Evolutionary conservation across 1,284 basidiomycete genomes (phyloP).

Genomic region (Austroboletus novae-zelandiae): DNA sequence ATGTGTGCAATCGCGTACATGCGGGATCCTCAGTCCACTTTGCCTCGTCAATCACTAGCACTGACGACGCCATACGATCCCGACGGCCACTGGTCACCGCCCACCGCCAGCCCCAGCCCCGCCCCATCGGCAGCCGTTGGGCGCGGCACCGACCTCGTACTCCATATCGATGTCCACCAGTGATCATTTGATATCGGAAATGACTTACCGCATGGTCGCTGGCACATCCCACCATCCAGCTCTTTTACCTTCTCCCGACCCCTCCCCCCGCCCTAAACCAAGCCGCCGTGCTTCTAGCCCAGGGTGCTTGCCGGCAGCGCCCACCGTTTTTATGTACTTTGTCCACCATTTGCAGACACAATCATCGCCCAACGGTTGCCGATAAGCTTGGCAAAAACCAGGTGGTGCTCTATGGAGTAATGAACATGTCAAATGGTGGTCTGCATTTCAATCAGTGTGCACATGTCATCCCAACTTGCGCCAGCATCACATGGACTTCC

Average conservation of each 20-base stretch:
- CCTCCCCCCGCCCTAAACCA: not conserved
- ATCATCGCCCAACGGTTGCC: not conserved
- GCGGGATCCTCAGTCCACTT: slow-evolving; percentile 7
- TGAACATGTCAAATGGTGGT: not conserved
- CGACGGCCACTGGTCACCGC: too few species aligned
- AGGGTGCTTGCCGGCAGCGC: not conserved
- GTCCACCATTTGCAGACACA: not conserved
- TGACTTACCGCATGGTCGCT: slow-evolving; percentile 15
- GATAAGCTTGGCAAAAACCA: slow-evolving; percentile 1
- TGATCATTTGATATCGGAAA: slow-evolving; percentile 27
- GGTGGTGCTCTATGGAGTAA: not conserved
- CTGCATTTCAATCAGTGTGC: not conserved
- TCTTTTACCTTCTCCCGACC: not conserved
- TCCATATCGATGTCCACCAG: not conserved
- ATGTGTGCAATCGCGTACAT: slow-evolving; percentile 1
- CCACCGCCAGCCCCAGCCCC: too few species aligned
- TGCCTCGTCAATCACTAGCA: not conserved
- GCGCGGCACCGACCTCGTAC: slow-evolving; percentile 10
- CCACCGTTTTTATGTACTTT: not conserved
- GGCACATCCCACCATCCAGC: not conserved
- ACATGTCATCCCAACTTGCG: not conserved
- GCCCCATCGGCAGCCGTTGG: not conserved
- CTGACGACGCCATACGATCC: not conserved
- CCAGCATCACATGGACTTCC: too few species aligned
- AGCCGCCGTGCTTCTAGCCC: not conserved